These are phyloP conservation scores for Eucalyptus regnans DNA, from an alignment of 345 rosid genomes.

Conservation along the genomic window DNA sequence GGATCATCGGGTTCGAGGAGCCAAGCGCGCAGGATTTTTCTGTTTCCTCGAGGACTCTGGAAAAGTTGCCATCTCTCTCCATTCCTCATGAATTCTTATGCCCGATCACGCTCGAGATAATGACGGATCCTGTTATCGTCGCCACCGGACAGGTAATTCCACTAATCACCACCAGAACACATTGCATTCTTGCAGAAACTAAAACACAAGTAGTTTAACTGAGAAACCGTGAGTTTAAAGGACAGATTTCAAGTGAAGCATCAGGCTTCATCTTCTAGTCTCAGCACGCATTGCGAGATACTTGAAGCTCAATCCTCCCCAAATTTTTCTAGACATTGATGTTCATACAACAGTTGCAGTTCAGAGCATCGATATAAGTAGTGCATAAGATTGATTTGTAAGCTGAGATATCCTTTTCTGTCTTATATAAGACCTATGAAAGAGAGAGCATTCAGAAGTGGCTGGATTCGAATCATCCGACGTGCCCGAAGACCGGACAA, in stretches of 20 bases:
- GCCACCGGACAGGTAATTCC: constrained; percentile 56
- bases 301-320: not conserved
- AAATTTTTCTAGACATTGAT: not conserved
- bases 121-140: constrained; percentile 55
- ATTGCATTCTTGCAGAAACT: not conserved
- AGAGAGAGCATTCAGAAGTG: constrained; percentile 44
- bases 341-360: not conserved
- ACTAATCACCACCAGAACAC: not conserved
- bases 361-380: not conserved
- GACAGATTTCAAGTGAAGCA: not conserved
- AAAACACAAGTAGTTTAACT: not conserved
- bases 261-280: not conserved
- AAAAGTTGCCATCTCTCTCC: constrained; percentile 24
- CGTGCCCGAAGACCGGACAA: constrained; percentile 62
- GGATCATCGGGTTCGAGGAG: constrained; percentile 27
- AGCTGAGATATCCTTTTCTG: not conserved
- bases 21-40: constrained; percentile 16
- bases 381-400: not conserved
- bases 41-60: constrained; percentile 9
- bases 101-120: constrained; percentile 46
- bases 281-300: not conserved
- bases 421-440: constrained; percentile 36
- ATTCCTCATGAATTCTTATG: constrained; percentile 54
- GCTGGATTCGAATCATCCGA: constrained; percentile 38
- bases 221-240: not conserved